Base-by-base conservation (phyloP, 345 rosid species). In the Limnanthes douglasii region DNA sequence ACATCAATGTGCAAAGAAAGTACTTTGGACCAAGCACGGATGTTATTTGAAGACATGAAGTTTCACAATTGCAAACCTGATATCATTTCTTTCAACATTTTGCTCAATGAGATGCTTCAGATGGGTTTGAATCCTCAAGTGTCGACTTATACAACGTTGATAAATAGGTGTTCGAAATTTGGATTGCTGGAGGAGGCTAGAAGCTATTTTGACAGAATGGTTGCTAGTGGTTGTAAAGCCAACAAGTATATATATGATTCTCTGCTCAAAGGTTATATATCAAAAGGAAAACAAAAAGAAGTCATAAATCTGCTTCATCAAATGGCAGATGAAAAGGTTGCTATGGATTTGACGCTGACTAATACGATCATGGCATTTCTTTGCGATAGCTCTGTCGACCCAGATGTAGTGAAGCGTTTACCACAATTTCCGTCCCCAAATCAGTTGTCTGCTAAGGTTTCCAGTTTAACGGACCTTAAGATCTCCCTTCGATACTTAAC, bases 1-100 rank as follows among this genome's bases (percentile, higher is more conserved):
- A 51, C 76, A 29, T 57, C 68, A 7, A 59, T 75, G 56, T 67
- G 73, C 68, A 65, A 69, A 48, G 93, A 69, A 46, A 57, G 75
- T 47, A 63, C 61, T 55, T 31, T 72, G 58, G 74, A 72, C 34
- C 76, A 69, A 57, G 86, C 93, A 21, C 62, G 53, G 57, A 58
- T 45, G 34, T 53, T 80, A 48, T 75, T 75, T 67, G 52, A 53
- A 48, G 76, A 72, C 41, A 62, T 66, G 54, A 50, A 46, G 45
- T 29, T 44, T 35, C 44, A 44, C 16, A 42, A 47, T 28, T 45
- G 45, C 45, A 30, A 53, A 18, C 73, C 66, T 5, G 65, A 72
- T 55, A 18, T 51, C 23, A 39, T 54, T 22, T 45, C 86, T 14
- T 80, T 64, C 62, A 80, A 65, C 37, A 58, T 46, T 14, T 57